A percentile compares a stretch with the other conserved stretches of the same genome.
Evolutionary conservation across 176 grass and related monocot species (phyloP).

Genomic region (Poa pratensis): DNA sequence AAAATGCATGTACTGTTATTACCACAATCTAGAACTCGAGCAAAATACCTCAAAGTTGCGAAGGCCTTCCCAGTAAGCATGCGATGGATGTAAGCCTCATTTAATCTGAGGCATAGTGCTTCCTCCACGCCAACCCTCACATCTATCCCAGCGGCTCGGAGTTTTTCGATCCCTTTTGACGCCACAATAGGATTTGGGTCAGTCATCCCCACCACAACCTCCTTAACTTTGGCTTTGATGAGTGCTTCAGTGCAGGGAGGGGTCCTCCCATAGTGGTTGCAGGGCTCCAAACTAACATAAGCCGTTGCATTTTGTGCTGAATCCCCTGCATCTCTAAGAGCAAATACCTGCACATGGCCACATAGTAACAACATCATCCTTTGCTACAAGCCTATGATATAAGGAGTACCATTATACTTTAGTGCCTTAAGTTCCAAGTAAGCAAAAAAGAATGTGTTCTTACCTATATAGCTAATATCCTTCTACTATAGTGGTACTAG

Average conservation of each 20-base stretch:
- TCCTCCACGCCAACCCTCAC: constrained; percentile 73
- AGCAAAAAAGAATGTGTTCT: background rate
- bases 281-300: constrained; percentile 90
- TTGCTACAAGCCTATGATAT: background rate
- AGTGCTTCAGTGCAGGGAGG: constrained; percentile 88
- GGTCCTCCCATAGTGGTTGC: constrained; percentile 87
- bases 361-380: background rate
- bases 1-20: background rate
- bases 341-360: constrained; percentile 76
- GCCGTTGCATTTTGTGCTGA: constrained; percentile 77
- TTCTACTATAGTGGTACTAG: background rate
- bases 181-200: constrained; percentile 94
- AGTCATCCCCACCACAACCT: constrained; percentile 87
- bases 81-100: constrained; percentile 81
- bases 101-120: constrained; percentile 65
- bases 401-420: background rate
- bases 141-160: constrained; percentile 67
- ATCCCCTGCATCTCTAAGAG: constrained; percentile 77
- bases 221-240: constrained; percentile 76
- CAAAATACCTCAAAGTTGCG: constrained; percentile 70
- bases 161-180: constrained; percentile 88
- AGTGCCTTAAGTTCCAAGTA: background rate
- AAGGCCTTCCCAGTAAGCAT: constrained; percentile 86
- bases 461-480: background rate
- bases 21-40: background rate